Conservation (phyloP, 2,329 filamentous ascomycete species). For the Fusarium sp. region DNA sequence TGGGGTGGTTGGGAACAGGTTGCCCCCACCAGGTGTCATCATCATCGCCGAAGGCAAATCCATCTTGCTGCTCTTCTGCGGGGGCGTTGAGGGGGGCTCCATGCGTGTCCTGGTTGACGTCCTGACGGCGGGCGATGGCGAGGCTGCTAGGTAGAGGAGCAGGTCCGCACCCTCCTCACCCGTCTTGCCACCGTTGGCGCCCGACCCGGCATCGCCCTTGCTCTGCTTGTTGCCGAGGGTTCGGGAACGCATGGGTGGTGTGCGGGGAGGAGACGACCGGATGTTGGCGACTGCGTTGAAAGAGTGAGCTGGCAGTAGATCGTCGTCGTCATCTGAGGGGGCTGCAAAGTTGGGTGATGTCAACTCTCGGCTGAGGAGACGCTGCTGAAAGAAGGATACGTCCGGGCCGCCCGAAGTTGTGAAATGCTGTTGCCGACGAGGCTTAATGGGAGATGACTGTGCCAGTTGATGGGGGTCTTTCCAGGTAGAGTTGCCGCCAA, state of each 20-base stretch:
- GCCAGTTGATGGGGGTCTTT: constrained; percentile 83
- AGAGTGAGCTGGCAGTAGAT: constrained; percentile 82
- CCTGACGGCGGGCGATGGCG: constrained; percentile 85
- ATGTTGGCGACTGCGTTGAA: constrained; percentile 74
- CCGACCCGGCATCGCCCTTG: constrained; percentile 62
- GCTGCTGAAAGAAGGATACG: constrained; percentile 83
- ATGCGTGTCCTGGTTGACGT: constrained; percentile 63
- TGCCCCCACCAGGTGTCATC: constrained; percentile 84
- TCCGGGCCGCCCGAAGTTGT: constrained; percentile 79
- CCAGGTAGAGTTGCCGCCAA: constrained; percentile 75
- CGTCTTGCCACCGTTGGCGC: constrained; percentile 67
- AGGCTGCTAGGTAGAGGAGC: constrained; percentile 88
- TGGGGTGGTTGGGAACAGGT: constrained; percentile 82
- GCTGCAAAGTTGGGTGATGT: constrained; percentile 74
- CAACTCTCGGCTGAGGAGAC: constrained; percentile 77
- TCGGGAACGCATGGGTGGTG: constrained; percentile 79
- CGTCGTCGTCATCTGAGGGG: constrained; percentile 85
- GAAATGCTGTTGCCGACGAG: constrained; percentile 81
- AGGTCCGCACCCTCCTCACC: constrained; percentile 88
- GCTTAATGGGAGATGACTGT: constrained; percentile 89
- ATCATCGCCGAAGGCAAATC: constrained; percentile 88
- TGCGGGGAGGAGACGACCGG: constrained; percentile 87
- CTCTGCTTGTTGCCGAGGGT: constrained; percentile 63
- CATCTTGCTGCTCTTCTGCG: constrained; percentile 76
- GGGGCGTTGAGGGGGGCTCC: constrained; percentile 83